Percentiles rank a stretch among this genome's conserved stretches.
These are phyloP conservation scores for Diplodia seriata DNA, from an alignment of 2,329 filamentous ascomycete species.

Conservation along the genomic window DNA sequence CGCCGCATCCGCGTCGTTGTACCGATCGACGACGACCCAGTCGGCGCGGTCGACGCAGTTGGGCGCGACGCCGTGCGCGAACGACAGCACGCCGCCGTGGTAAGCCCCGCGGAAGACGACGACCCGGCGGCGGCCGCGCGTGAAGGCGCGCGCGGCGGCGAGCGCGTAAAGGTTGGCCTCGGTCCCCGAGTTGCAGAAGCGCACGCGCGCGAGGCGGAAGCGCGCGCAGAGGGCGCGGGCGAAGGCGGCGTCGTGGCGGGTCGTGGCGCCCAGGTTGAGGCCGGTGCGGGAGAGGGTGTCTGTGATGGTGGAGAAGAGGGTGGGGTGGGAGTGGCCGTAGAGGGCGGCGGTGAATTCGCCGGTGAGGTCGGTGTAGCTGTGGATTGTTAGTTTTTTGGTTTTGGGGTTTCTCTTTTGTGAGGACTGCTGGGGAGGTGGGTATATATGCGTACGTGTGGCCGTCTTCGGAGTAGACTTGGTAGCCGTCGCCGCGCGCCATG, in stretches of 20 bases:
- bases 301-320: conserved; percentile 38
- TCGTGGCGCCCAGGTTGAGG: conserved; percentile 41
- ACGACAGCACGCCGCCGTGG: conserved; percentile 63
- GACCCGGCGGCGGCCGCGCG: conserved; percentile 54
- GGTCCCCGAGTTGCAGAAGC: conserved; percentile 43
- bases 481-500: conserved; percentile 41
- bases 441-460: conserved; percentile 37
- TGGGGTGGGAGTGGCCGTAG: conserved; percentile 43
- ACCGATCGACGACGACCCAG: conserved; percentile 67
- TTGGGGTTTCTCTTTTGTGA: not conserved
- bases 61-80: conserved; percentile 48
- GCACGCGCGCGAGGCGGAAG: conserved; percentile 38
- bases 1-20: conserved; percentile 64
- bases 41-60: conserved; percentile 61
- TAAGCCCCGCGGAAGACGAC: conserved; percentile 63
- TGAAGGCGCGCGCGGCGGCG: conserved; percentile 55
- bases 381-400: too few species aligned
- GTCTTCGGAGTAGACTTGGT: conserved; percentile 43
- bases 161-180: conserved; percentile 43
- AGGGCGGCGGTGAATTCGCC: conserved; percentile 42
- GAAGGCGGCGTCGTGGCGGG: conserved; percentile 37
- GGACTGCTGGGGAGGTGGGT: not conserved
- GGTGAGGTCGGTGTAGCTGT: conserved; percentile 41
- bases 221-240: conserved; percentile 38
- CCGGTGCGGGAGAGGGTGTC: conserved; percentile 36